Base-by-base conservation (phyloP, 345 rosid genomes). In the Reutealis trisperma region DNA sequence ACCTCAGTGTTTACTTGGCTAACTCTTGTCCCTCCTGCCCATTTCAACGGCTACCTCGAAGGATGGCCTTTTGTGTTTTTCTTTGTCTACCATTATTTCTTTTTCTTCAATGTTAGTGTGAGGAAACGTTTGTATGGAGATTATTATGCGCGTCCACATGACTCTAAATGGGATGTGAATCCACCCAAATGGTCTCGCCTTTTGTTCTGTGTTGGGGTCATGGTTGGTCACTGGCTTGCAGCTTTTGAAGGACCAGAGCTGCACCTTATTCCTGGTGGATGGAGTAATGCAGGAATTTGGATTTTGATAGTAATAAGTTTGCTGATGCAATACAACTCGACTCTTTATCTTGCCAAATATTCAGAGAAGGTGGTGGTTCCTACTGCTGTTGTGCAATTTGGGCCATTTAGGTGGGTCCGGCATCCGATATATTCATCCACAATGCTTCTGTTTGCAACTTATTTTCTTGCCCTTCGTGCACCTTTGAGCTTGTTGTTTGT, bases 41-140 rank as follows among this genome's bases (percentile, higher is more conserved):
- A 76, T 86, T 89, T 89, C 87, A 95, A 88, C 73, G 97, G 97
- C 60, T 93, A 84, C 82, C 94, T 93, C 58, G 89, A 94, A 86
- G 98, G 97, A 19, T 94, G 97, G 98, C 98, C 97, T 70, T 83
- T 83, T 81, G 88, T 90, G 72, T 93, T 93, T 89, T 93, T 91
- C 85, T 87, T 95, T 49, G 93, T 89, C 72, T 93, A 94, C 77
- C 94, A 88, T 82, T 89, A 95, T 80, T 95, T 95, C 87, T 93
- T 91, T 83, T 93, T 95, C 92, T 87, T 88, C 87, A 90, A 88
- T 74, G 92, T 93, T 47, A 92, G 90, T 34, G 88, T 93, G 21
- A 83, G 97, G 73, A 91, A 86, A 80, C 88, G 94, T 45, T 75
- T 95, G 49, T 93, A 95, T 71, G 97, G 98, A 30, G 97, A 93